These are phyloP conservation scores for Elaeagnus macrophylla DNA, from an alignment of 306 rosid species.

Conservation along the genomic window DNA sequence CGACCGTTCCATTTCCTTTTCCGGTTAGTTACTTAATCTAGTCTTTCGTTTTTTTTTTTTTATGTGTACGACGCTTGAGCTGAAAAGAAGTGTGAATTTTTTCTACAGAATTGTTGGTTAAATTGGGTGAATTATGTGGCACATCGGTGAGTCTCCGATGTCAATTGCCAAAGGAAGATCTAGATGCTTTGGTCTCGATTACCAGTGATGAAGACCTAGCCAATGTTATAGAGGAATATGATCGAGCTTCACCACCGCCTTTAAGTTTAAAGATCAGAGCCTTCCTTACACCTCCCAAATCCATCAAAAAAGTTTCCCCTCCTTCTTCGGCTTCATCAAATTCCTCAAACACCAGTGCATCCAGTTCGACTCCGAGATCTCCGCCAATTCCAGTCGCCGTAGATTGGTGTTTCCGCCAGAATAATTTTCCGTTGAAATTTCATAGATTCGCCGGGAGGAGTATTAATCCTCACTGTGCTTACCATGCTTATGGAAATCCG, in stretches of 20 bases:
- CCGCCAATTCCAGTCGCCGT: constrained; percentile 10
- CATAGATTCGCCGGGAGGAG: constrained; percentile 32
- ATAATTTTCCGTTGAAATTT: constrained; percentile 23
- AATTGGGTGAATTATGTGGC: constrained; percentile 66
- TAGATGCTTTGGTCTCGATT: constrained; percentile 82
- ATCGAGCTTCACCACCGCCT: constrained; percentile 34
- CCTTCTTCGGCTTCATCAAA: constrained; percentile 36
- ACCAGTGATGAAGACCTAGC: constrained; percentile 82
- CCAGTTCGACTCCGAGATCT: constrained; percentile 23
- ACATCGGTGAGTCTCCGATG: constrained; percentile 66
- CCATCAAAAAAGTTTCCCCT: constrained; percentile 27
- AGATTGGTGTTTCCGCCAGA: constrained; percentile 43
- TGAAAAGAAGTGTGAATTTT: constrained; percentile 9
- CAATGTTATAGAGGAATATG: constrained; percentile 81
- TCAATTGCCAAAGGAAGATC: constrained; percentile 81
- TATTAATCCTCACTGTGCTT: constrained; percentile 34
- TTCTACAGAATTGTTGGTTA: constrained; percentile 55
- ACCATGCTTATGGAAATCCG: constrained; percentile 34
- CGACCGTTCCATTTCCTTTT: constrained; percentile 52
- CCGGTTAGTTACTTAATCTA: constrained; percentile 42
- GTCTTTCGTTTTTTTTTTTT: background rate
- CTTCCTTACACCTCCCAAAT: constrained; percentile 58
- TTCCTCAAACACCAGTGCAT: constrained; percentile 27
- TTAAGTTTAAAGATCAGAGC: constrained; percentile 63
- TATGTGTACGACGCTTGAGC: background rate